Percentiles rank a stretch among this genome's conserved stretches.
These are phyloP conservation scores for Nakazawaea anatomiae DNA, from an alignment of 805 yeast species.

Conservation along the genomic window DNA sequence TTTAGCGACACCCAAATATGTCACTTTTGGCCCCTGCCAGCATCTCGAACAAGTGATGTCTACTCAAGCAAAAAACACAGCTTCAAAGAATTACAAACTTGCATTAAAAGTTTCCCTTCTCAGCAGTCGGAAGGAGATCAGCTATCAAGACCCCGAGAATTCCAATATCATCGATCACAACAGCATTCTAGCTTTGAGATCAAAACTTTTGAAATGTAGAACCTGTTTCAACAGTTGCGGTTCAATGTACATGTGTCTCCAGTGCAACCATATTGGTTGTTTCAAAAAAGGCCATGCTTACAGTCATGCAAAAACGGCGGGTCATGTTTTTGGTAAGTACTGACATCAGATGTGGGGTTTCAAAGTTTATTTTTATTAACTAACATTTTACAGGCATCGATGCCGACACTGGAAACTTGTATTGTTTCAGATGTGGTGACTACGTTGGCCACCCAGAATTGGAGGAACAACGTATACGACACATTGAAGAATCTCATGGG, in stretches of 20 bases:
- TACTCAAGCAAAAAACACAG: constrained; percentile 43
- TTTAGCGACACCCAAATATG: constrained; percentile 11
- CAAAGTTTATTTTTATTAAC: constrained; percentile 31
- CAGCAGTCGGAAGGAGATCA: constrained; percentile 12
- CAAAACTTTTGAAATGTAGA: constrained; percentile 42
- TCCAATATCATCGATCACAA: constrained; percentile 29
- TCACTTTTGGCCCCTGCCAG: constrained; percentile 38
- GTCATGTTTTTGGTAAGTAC: constrained; percentile 46
- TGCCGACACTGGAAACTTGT: constrained; percentile 58
- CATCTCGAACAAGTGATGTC: constrained; percentile 43
- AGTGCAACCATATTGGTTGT: constrained; percentile 76
- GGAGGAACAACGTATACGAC: constrained; percentile 41
- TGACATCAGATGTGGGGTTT: constrained; percentile 15
- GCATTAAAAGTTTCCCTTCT: constrained; percentile 41
- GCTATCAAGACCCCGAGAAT: constrained; percentile 30
- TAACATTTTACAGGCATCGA: constrained; percentile 38
- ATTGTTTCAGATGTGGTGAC: constrained; percentile 75
- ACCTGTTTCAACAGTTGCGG: constrained; percentile 39
- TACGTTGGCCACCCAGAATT: constrained; percentile 58
- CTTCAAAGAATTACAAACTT: constrained; percentile 43
- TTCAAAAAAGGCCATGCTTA: constrained; percentile 41
- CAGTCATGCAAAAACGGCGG: constrained; percentile 37
- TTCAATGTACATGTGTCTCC: constrained; percentile 58
- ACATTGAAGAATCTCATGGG: constrained; percentile 19
- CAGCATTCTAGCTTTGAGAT: constrained; percentile 34